phyloP scores from a whole-genome alignment of 129 eudicot species.

The Tagetes erecta region DNA sequence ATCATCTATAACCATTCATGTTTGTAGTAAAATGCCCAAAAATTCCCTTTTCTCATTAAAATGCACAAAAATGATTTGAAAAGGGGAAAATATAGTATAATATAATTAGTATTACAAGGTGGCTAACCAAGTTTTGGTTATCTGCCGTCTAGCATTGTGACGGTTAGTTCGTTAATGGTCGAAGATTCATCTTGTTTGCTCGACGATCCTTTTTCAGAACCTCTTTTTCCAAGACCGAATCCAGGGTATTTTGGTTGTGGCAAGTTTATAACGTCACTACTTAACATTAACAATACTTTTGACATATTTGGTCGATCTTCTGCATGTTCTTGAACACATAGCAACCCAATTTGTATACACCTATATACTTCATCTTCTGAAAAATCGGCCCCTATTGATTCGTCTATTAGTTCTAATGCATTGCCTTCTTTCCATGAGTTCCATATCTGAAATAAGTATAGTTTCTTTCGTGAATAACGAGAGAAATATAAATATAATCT shows the following conservation, averaged over 20 bases:
- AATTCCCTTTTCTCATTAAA: slow-evolving; percentile 4
- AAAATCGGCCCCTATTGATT: slow-evolving; percentile 42
- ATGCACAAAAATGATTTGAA: neutral
- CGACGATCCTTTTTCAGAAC: slow-evolving; percentile 50
- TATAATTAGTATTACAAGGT: neutral
- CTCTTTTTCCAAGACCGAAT: slow-evolving; percentile 58
- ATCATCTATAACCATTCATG: slow-evolving; percentile 22
- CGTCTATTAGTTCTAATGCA: slow-evolving; percentile 56
- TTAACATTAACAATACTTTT: slow-evolving; percentile 63
- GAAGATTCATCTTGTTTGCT: slow-evolving; percentile 62
- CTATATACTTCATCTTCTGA: slow-evolving; percentile 56
- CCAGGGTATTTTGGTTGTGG: slow-evolving; percentile 80
- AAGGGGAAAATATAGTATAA: neutral
- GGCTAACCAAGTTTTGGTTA: slow-evolving; percentile 29
- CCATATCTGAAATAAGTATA: slow-evolving; percentile 56
- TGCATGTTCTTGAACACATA: slow-evolving; percentile 81
- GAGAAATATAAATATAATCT: neutral
- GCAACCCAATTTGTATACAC: slow-evolving; percentile 81
- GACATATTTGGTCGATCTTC: slow-evolving; percentile 89
- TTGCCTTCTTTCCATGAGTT: slow-evolving; percentile 74
- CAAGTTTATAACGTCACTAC: slow-evolving; percentile 48
- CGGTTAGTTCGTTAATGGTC: slow-evolving; percentile 61
- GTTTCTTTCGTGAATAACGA: neutral
- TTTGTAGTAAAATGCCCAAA: neutral
- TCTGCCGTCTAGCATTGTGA: slow-evolving; percentile 64